Evolutionary conservation across 1,139 yeast species (phyloP), one percentile per base, ranked within the genome.

Genomic region (Candida dubliniensis): DNA sequence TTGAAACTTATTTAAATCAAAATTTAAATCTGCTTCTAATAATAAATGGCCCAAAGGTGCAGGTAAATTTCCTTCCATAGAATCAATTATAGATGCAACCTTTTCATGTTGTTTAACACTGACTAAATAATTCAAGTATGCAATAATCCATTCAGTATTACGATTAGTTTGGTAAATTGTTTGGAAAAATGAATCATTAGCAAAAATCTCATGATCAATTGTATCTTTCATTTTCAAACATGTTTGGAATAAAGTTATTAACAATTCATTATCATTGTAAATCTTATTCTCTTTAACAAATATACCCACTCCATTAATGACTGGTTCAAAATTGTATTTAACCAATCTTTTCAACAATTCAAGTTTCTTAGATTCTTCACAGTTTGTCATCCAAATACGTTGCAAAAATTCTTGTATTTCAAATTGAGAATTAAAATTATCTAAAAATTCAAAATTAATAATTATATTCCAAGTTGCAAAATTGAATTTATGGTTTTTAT

Each of bases 401-500:
- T 48, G 46, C n/a, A 69, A 45, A 40, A 73, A 59, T 3, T 59
- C 58, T 7, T 51, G 43, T 29, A 60, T 45, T 8, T 56, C 51
- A 9, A 71, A 47, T 15, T 46, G 50, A 1, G 48, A 38, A 33
- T 66, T 49, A 9, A 51, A 31, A 14, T 58, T 60, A 31, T 53
- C 35, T 8, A 64, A 53, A 47, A 71, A 71, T 11, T 60, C 57
- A 31, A 61, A 58, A 43, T 64, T 69, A 13, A 69, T 52, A 2
- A 73, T 43, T n/a, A 65, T 59, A 11, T 51, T 51, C 70, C 76
- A 69, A 1, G 77, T 73, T 1, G 47, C 50, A 9, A 56, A 46
- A 26, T 56, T 60, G 50, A 74, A 73, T 8, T 56, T 59, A 39
- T 56, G 58, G 1, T 74, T 75, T 14, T 59, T 54, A 10, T 50